Percentiles rank a stretch among this genome's conserved stretches.
These are phyloP conservation scores for Gracilaria domingensis DNA, from an alignment of 23 red algal genomes.

Conservation along the genomic window DNA sequence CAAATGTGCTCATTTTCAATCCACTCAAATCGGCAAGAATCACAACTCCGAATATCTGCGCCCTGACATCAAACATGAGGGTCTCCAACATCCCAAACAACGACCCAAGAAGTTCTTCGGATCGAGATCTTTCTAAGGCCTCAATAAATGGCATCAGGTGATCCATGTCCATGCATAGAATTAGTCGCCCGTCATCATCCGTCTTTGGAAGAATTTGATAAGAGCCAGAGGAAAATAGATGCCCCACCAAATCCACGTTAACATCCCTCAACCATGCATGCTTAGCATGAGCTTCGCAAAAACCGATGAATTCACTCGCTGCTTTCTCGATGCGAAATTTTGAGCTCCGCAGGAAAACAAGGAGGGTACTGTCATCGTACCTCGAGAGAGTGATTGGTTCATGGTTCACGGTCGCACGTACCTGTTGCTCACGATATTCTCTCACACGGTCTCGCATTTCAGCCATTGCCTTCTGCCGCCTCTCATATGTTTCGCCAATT, in stretches of 20 bases:
- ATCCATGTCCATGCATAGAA: conserved; percentile 52
- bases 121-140: not conserved
- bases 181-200: conserved; percentile 22
- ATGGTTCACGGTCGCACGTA: too few relatives aligned
- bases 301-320: conserved; percentile 35
- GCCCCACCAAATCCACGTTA: conserved; percentile 27
- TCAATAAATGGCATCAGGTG: conserved; percentile 36
- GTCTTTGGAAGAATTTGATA: conserved; percentile 44
- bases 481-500: conserved; percentile 36
- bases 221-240: conserved; percentile 38
- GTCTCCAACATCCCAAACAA: conserved; percentile 47
- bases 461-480: conserved; percentile 25
- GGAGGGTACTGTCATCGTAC: conserved; percentile 30
- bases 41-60: conserved; percentile 52
- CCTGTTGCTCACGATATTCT: not conserved
- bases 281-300: conserved; percentile 29
- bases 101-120: conserved; percentile 13
- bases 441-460: conserved; percentile 8
- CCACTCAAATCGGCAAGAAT: conserved; percentile 35
- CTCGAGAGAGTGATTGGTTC: too few relatives aligned
- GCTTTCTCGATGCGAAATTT: conserved; percentile 51
- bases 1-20: conserved; percentile 22
- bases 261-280: conserved; percentile 38
- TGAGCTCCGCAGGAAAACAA: conserved; percentile 35
- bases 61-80: conserved; percentile 38